Evolutionary conservation across 2,329 filamentous ascomycete species (phyloP).

Genomic region (Cercospora sp.): DNA sequence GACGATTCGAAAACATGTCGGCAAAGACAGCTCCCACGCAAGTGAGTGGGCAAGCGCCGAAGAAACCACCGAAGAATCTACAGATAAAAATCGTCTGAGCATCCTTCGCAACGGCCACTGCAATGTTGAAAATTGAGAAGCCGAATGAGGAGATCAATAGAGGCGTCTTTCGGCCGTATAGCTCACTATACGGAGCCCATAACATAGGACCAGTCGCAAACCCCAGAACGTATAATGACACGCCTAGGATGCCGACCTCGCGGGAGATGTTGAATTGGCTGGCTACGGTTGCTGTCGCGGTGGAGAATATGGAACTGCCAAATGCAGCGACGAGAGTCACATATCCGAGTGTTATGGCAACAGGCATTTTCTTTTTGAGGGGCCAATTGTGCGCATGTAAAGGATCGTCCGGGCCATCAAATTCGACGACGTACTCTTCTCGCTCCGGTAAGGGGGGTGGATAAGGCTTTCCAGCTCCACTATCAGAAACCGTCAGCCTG

Average conservation of each 20-base stretch:
- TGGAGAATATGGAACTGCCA: slow-evolving; percentile 48
- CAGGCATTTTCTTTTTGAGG: slow-evolving; percentile 68
- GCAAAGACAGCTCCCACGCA: slow-evolving; percentile 52
- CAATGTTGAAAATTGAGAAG: slow-evolving; percentile 51
- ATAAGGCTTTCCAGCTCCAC: slow-evolving; percentile 70
- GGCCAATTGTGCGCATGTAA: slow-evolving; percentile 83
- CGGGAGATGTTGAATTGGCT: slow-evolving; percentile 45
- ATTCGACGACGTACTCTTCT: slow-evolving; percentile 79
- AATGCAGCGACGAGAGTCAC: slow-evolving; percentile 70
- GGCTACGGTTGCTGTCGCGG: slow-evolving; percentile 47
- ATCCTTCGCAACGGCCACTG: slow-evolving; percentile 44
- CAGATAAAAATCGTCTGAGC: slow-evolving; percentile 43
- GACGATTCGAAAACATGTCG: slow-evolving; percentile 39
- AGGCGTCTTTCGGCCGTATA: slow-evolving; percentile 39
- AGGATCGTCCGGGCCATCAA: slow-evolving; percentile 80
- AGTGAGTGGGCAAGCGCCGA: slow-evolving; percentile 46
- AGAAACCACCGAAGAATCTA: slow-evolving; percentile 41
- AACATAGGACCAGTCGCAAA: slow-evolving; percentile 43
- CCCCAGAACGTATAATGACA: slow-evolving; percentile 44
- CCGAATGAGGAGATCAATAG: slow-evolving; percentile 39
- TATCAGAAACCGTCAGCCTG: neutral
- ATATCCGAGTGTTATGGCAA: slow-evolving; percentile 67
- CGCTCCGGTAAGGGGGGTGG: slow-evolving; percentile 65
- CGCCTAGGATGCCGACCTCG: slow-evolving; percentile 42
- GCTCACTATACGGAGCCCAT: slow-evolving; percentile 52